Percentiles rank a stretch among this genome's conserved stretches.
phyloP scores from a whole-genome alignment of 306 rosid genomes.

The Acacia acuminata region DNA sequence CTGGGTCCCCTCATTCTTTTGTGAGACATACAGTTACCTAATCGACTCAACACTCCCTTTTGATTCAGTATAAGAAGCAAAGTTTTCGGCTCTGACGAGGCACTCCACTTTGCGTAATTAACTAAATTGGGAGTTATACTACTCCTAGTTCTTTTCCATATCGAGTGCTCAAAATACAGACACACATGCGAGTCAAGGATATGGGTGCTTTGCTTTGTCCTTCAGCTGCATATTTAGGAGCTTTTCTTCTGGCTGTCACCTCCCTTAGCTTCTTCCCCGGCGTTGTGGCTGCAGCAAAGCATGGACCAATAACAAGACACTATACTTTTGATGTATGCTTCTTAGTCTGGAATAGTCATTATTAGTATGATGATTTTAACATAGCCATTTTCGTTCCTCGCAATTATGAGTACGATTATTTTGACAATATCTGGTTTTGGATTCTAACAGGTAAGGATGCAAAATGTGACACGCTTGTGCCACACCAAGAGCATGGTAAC shows the following conservation, averaged over 20 bases:
- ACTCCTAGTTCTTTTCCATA: neutral
- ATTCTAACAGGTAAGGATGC: conserved; percentile 28
- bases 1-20: conserved; percentile 22
- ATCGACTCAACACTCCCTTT: conserved; percentile 18
- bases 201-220: conserved; percentile 10
- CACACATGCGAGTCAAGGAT: neutral
- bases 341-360: neutral
- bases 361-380: neutral
- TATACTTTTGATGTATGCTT: conserved; percentile 28
- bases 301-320: conserved; percentile 30
- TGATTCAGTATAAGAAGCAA: conserved; percentile 5
- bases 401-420: neutral
- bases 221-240: conserved; percentile 17
- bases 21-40: conserved; percentile 34
- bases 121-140: neutral
- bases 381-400: neutral
- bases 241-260: conserved; percentile 22
- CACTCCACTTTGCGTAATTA: neutral
- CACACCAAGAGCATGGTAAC: conserved; percentile 36
- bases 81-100: neutral
- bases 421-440: neutral
- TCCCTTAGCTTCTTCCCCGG: conserved; percentile 20
- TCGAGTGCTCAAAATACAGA: neutral
- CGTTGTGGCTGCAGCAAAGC: conserved; percentile 24
- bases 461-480: conserved; percentile 40